Conservation (phyloP, 2,329 filamentous ascomycete species). For the Paecilomyces sp. region DNA sequence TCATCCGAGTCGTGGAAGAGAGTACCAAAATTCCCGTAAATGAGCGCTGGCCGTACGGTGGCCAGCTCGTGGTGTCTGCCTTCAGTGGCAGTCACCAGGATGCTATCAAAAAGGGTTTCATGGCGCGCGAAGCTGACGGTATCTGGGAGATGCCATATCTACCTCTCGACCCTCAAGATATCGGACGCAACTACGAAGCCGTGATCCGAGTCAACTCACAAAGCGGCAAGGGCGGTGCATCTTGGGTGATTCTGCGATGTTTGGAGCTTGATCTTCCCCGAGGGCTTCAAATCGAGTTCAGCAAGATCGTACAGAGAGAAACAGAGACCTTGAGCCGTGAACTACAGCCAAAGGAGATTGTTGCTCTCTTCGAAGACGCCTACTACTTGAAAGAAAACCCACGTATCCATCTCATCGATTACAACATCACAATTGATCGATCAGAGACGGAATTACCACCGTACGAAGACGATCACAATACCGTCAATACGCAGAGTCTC, state of each 20-base stretch:
- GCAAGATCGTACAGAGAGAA: conserved; percentile 72
- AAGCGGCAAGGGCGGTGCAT: conserved; percentile 86
- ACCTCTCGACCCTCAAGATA: conserved; percentile 85
- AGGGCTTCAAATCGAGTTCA: conserved; percentile 86
- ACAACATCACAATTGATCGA: conserved; percentile 81
- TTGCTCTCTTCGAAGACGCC: conserved; percentile 75
- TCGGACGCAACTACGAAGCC: conserved; percentile 91
- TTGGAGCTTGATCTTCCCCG: conserved; percentile 88
- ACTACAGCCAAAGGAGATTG: conserved; percentile 76
- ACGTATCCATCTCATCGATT: conserved; percentile 81
- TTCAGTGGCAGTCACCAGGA: conserved; percentile 93
- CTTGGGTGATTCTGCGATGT: conserved; percentile 86
- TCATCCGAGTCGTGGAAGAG: conserved; percentile 84
- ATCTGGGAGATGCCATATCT: conserved; percentile 89
- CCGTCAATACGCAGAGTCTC: conserved; percentile 68
- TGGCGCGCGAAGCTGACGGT: conserved; percentile 51
- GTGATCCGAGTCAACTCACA: conserved; percentile 99
- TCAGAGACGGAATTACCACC: conserved; percentile 67
- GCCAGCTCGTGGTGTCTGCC: conserved; percentile 80
- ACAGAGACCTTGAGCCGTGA: conserved; percentile 79
- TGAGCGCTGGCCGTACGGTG: conserved; percentile 81
- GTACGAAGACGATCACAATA: conserved; percentile 49
- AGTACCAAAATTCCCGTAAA: conserved; percentile 95
- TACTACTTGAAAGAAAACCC: conserved; percentile 82
- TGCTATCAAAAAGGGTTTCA: conserved; percentile 82